Conservation (phyloP, 2,329 filamentous ascomycete genomes). For the Chrysoporthe puriensis region DNA sequence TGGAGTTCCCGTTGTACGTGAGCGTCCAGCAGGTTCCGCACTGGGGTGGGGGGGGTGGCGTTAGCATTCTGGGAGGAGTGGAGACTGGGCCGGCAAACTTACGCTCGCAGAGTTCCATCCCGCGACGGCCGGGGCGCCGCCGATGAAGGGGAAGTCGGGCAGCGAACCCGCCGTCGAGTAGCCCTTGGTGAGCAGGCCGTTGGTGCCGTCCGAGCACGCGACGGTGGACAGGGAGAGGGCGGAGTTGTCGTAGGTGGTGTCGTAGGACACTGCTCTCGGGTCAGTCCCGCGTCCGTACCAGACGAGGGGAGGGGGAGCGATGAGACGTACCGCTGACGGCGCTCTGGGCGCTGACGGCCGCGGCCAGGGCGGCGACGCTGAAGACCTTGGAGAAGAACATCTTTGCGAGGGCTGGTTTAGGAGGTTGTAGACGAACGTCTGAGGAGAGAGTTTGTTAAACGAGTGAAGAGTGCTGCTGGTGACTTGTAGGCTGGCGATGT, state of each 20-base stretch:
- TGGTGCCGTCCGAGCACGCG: conserved; percentile 68
- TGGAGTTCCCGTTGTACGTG: conserved; percentile 52
- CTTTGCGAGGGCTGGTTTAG: conserved; percentile 2
- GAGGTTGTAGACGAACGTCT: not conserved
- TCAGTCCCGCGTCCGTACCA: conserved; percentile 2
- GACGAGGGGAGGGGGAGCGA: no score
- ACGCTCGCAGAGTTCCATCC: conserved; percentile 58
- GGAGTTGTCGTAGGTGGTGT: conserved; percentile 69
- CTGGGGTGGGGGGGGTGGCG: conserved; percentile 30
- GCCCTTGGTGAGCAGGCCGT: conserved; percentile 66
- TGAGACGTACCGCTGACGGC: conserved; percentile 31
- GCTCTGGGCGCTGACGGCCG: conserved; percentile 32
- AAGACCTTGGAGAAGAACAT: conserved; percentile 36
- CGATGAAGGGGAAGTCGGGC: conserved; percentile 58
- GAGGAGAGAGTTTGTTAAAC: not conserved
- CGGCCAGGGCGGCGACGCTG: conserved; percentile 34
- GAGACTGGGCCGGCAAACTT: conserved; percentile 3
- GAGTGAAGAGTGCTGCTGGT: conserved; percentile 5
- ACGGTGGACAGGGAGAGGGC: conserved; percentile 58
- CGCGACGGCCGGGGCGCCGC: conserved; percentile 53
- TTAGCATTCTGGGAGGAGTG: not conserved
- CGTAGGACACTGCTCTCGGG: conserved; percentile 65
- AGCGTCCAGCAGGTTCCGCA: conserved; percentile 65
- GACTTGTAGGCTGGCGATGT: not conserved
- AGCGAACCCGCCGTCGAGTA: conserved; percentile 60